A percentile compares a stretch with the other conserved stretches of the same genome.
Conservation (phyloP, 495 filamentous ascomycete genomes). For the Penicillium desertorum region DNA sequence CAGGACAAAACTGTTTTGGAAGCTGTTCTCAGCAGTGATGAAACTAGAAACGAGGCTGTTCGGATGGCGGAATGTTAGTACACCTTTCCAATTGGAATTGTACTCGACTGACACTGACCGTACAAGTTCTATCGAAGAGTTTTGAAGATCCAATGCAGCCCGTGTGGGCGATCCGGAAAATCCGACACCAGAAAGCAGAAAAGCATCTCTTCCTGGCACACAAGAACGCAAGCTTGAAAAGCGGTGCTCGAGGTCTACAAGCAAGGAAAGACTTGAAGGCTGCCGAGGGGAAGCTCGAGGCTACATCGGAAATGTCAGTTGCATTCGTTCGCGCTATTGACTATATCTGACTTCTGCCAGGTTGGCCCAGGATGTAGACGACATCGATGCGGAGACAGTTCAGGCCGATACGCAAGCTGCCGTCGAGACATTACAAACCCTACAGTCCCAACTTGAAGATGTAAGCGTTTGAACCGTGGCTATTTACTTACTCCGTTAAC, state of each 20-base stretch:
- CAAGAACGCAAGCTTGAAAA: conserved; percentile 69
- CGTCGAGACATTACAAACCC: conserved; percentile 58
- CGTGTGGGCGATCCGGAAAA: conserved; percentile 56
- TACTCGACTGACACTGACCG: not conserved
- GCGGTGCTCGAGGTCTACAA: conserved; percentile 68
- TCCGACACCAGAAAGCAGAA: conserved; percentile 58
- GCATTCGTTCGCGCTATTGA: not conserved
- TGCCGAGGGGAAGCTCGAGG: conserved; percentile 61
- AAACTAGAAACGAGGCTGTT: conserved; percentile 55
- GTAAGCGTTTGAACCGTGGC: conserved; percentile 27
- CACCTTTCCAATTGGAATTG: not conserved
- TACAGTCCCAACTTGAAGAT: conserved; percentile 56
- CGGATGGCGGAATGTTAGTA: conserved; percentile 56
- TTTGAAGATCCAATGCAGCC: conserved; percentile 55
- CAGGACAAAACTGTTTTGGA: conserved; percentile 55
- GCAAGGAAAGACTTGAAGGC: conserved; percentile 68
- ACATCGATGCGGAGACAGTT: conserved; percentile 53
- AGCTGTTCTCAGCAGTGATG: conserved; percentile 66
- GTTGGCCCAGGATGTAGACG: conserved; percentile 51
- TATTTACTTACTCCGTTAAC: conserved; percentile 10
- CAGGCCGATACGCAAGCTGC: conserved; percentile 63
- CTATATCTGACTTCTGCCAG: conserved; percentile 34
- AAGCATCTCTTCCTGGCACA: conserved; percentile 64
- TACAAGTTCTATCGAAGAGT: conserved; percentile 43
- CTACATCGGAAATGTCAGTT: conserved; percentile 52